phyloP scores from a whole-genome alignment of 768 basidiomycete species.

The Royoungia palumana region DNA sequence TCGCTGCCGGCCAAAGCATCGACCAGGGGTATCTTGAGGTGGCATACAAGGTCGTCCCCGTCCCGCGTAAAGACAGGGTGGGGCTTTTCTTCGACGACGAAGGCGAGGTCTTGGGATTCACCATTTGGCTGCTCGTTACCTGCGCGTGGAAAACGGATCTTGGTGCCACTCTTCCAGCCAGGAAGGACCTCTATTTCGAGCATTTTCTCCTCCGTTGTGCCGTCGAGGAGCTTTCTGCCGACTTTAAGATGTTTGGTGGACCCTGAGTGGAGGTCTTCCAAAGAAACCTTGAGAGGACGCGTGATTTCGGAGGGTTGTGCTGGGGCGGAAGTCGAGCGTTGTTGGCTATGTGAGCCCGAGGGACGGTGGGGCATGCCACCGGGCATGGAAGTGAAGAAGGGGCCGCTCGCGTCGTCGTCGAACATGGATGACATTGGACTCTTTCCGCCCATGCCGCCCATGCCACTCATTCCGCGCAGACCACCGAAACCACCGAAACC shows the following conservation, averaged over 20 bases:
- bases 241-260: slow-evolving; percentile 87
- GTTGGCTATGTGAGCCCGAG: slow-evolving; percentile 27
- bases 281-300: slow-evolving; percentile 77
- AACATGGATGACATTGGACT: slow-evolving; percentile 31
- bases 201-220: slow-evolving; percentile 79
- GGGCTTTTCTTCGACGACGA: slow-evolving; percentile 94
- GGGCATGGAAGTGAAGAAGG: slow-evolving; percentile 42
- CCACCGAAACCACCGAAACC: slow-evolving; percentile 33
- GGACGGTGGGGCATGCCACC: slow-evolving; percentile 56
- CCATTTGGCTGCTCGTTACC: slow-evolving; percentile 74
- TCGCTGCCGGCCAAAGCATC: slow-evolving; percentile 72
- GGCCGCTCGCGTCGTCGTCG: slow-evolving; percentile 39
- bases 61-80: slow-evolving; percentile 73
- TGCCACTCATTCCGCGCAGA: slow-evolving; percentile 33
- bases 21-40: slow-evolving; percentile 65
- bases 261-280: slow-evolving; percentile 85
- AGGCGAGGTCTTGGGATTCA: slow-evolving; percentile 87
- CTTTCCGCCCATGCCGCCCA: slow-evolving; percentile 35
- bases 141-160: slow-evolving; percentile 83
- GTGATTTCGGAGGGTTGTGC: slow-evolving; percentile 56
- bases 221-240: slow-evolving; percentile 66
- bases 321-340: slow-evolving; percentile 30
- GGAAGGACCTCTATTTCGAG: slow-evolving; percentile 78
- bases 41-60: slow-evolving; percentile 73
- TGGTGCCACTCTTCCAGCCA: slow-evolving; percentile 96